Evolutionary conservation across 768 basidiomycete species (phyloP), one percentile per base, ranked within the genome.

Genomic region (Phlegmacium glaucopus): DNA sequence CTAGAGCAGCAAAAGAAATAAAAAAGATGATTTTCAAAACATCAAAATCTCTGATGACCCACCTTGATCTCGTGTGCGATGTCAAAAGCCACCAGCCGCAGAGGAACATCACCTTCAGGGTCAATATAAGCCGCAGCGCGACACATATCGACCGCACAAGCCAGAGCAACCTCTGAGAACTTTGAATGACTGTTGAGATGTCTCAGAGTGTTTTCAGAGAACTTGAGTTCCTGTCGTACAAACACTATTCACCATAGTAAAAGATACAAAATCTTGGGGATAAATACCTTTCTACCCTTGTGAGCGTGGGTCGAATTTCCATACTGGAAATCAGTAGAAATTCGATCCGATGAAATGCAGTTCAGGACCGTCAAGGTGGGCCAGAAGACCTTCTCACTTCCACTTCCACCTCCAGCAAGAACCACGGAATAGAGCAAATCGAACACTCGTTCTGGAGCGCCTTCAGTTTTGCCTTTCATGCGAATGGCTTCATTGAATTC

Each of bases 41-140:
- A 28, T 9, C 15, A 17, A 48, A 10, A 9, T 3, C n/a, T 41
- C 56, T 60, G 3, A 22, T 22, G 5, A 22, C 22, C 52, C 54
- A 87, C 91, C 78, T 85, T 87, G 50, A 94, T 74, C 47, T 94
- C 91, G 53, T 86, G 83, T 0, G 85, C 87, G 8, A 90, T 67
- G 57, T 94, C 91, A 26, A 70, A 66, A 0, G 87, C 87, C 26
- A 91, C 68, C 12, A 80, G 66, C 13, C 81, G 75, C 22, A 93
- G 58, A 4, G 88, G 79, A 12, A 77, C 58, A 9, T 91, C 88
- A 15, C 75, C 77, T 11, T 76, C 73, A 26, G 61, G 69, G 39
- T 51, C 63, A 57, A 68, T 74, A 61, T 70, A 73, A 58, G 69
- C 77, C 64, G 86, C 89, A 2, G 83, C 87, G 42, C 83, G 77